Evolutionary conservation across 371 early-diverging fungal genomes (phyloP), one percentile per base, ranked within the genome.

Genomic region (Syncephalastrum monosporum): DNA sequence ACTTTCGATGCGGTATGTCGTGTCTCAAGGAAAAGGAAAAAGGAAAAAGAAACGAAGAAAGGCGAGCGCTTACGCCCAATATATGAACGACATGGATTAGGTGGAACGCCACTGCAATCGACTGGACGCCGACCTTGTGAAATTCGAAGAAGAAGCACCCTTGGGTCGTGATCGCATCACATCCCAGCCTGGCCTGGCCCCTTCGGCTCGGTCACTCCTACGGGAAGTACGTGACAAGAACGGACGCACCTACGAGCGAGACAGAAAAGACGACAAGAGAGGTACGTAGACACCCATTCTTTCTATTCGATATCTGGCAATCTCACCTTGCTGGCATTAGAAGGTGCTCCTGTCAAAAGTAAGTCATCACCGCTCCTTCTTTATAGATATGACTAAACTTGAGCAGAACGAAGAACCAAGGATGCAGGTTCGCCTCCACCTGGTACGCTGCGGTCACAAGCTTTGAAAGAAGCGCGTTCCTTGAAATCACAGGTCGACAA

Each of bases 1-100:
- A 95, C 96, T 0, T 96, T 91, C 62, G 95, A 97, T 61, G 82
- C 91, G 61, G 95, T 93, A 76, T 44, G 27, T 4, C 45, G 6
- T 38, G 49, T 24, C n/a, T 12, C 2, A 33, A 33, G 8, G 1
- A 42, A 50, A 27, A 27, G 7, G 27, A 3, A 27, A 7, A 27
- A 27, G 21, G 21, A 21, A 21, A 21, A 21, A 21, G 21, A 21
- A 21, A 21, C 21, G 3, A 21, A 23, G 45, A 42, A n/a, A 38
- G 50, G 24, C 16, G 21, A 49, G 21, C 16, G 33, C 5, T 21
- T 2, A 21, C 2, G 21, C 21, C 21, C 21, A 21, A 21, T 2
- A 21, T 21, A 21, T 21, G 21, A 21, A 21, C 21, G 21, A 21
- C 21, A 21, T 21, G 21, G 21, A 15, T n/a, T 53, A 74, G 75